Evolutionary conservation across 352 stramenopile species (phyloP), one percentile per base, ranked within the genome.

Genomic region (Globisporangium mamillatum): DNA sequence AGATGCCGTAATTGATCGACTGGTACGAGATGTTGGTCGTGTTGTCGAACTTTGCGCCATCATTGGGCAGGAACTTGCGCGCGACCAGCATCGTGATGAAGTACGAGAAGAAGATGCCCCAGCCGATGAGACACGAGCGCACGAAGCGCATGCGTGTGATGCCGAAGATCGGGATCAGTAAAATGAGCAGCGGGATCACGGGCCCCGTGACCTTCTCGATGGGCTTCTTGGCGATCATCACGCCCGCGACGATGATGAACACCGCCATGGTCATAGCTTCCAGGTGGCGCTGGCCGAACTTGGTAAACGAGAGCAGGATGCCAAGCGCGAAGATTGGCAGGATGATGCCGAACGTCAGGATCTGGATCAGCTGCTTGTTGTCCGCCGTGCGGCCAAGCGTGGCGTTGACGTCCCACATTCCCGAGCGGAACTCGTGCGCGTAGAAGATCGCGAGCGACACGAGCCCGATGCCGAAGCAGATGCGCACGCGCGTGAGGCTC

Each of bases 111-210:
- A 93, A 89, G 65, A 92, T 88, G 59, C 77, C 65, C 83, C 83
- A 92, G 3, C 83, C 86, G 52, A 93, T 86, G 55, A 70, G 72
- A 59, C 83, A 92, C 61, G 80, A 89, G 67, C 88, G 87, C 27
- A 91, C 73, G 59, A 88, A 93, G 32, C 86, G 82, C 86, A 93
- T 93, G 57, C 86, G 67, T 32, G 86, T 93, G 70, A 93, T 93
- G n/a, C 86, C 86, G 56, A 91, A 93, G 67, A 93, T 89, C 38
- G 86, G 86, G 24, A 93, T 91, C n/a, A 93, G 64, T 32, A 93
- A 64, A 58, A 93, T 89, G n/a, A 93, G 71, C 71, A 93, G 70
- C 53, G 86, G 86, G 29, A 93, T 89, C 3, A 93, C 70, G 16
- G 86, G 83, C 1, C 83, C 84, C 50, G 79, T 88, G 46, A 73